Conservation (phyloP, 2,329 filamentous ascomycete species). For the Colletotrichum magnum region DNA sequence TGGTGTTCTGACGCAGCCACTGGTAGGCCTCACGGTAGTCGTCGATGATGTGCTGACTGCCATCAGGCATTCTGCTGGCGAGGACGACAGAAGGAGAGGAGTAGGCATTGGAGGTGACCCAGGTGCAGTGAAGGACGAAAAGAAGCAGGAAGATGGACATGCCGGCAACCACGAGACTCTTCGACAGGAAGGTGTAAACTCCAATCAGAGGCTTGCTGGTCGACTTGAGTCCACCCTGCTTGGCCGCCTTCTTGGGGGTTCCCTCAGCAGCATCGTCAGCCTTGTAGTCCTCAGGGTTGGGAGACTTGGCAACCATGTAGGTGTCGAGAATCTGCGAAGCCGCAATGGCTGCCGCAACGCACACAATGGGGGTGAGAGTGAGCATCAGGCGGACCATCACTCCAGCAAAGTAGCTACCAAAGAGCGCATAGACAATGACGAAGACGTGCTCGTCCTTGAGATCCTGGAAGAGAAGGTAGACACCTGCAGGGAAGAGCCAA, state of each 20-base stretch:
- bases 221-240: slow-evolving; percentile 74
- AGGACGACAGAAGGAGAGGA: slow-evolving; percentile 97
- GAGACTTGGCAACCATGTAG: slow-evolving; percentile 76
- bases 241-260: slow-evolving; percentile 69
- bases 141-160: slow-evolving; percentile 87
- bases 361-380: slow-evolving; percentile 95
- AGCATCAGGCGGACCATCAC: slow-evolving; percentile 99
- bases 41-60: slow-evolving; percentile 98
- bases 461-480: slow-evolving; percentile 97
- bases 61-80: slow-evolving; percentile 91
- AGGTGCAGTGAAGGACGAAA: slow-evolving; percentile 98
- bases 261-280: slow-evolving; percentile 63
- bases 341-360: slow-evolving; percentile 91
- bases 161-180: slow-evolving; percentile 79
- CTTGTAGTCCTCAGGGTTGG: slow-evolving; percentile 58
- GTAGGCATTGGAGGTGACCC: slow-evolving; percentile 99
- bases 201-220: slow-evolving; percentile 82
- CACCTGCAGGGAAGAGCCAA: slow-evolving; percentile 98
- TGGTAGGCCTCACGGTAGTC: slow-evolving; percentile 99
- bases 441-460: slow-evolving; percentile 98
- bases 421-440: slow-evolving; percentile 95
- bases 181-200: slow-evolving; percentile 86
- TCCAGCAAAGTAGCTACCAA: slow-evolving; percentile 97
- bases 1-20: slow-evolving; percentile 98
- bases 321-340: slow-evolving; percentile 90